Percentiles rank a stretch among this genome's conserved stretches.
Conservation (phyloP, 2,329 filamentous ascomycete genomes). For the Chaetoscypha palmicola region DNA sequence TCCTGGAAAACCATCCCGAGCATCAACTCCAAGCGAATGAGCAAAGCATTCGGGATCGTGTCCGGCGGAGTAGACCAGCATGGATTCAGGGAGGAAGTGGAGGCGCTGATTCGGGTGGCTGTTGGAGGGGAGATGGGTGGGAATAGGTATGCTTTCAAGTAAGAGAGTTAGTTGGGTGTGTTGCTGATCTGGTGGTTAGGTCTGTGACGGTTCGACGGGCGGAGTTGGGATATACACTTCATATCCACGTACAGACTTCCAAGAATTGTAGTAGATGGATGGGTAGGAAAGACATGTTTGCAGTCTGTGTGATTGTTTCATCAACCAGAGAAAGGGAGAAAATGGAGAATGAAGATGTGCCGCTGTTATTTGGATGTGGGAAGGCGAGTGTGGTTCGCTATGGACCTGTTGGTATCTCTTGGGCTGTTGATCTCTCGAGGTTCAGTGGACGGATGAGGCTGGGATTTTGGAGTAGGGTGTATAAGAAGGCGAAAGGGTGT, state of each 20-base stretch:
- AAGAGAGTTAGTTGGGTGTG: too few relatives aligned
- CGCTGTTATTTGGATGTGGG: background rate
- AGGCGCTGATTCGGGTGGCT: too few relatives aligned
- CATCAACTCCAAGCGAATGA: background rate
- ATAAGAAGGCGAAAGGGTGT: too few relatives aligned
- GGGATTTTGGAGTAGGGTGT: background rate
- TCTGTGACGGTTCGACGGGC: background rate
- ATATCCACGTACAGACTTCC: background rate
- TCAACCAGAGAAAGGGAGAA: background rate
- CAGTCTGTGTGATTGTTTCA: background rate
- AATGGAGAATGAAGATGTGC: background rate
- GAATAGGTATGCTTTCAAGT: too few relatives aligned
- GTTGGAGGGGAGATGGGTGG: too few relatives aligned
- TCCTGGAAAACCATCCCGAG: background rate
- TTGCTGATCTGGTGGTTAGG: too few relatives aligned
- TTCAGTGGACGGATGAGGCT: background rate
- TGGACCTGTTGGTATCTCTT: background rate
- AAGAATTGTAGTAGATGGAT: background rate
- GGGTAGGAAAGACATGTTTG: background rate
- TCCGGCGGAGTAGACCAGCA: too few relatives aligned
- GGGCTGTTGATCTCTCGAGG: conserved; percentile 1
- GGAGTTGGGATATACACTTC: background rate
- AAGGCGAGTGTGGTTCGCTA: background rate
- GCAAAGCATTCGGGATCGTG: background rate
- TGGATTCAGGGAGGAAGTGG: too few relatives aligned